Conservation (phyloP, 2,329 filamentous ascomycete species). For the Thielaviopsis ethacetica region DNA sequence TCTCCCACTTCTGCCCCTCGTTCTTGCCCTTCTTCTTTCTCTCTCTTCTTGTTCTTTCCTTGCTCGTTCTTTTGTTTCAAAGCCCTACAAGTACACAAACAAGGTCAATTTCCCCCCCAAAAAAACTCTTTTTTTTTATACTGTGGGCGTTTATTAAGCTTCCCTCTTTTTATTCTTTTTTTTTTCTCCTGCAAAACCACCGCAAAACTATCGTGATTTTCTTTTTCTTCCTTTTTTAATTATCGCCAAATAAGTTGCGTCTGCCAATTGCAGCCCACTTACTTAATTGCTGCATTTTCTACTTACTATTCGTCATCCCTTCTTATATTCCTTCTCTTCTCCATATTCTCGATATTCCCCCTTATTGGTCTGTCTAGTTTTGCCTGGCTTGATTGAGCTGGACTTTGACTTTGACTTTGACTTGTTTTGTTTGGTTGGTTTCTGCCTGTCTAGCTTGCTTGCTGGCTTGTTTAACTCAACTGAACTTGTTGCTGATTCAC, state of each 20-base stretch:
- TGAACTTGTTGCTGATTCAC: background rate
- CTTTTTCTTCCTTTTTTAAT: background rate
- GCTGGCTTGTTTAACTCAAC: background rate
- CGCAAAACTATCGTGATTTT: too few species aligned
- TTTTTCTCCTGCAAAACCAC: too few species aligned
- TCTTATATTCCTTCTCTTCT: background rate
- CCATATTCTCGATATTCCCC: background rate
- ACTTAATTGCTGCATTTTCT: background rate
- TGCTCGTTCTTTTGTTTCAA: background rate
- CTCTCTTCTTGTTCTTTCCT: background rate
- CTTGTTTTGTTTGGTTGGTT: background rate
- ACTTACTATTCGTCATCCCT: background rate
- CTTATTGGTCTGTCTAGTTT: background rate
- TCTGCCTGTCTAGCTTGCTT: background rate
- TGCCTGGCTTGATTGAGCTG: background rate
- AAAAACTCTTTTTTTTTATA: background rate
- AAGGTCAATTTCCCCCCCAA: background rate
- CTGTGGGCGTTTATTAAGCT: too few species aligned
- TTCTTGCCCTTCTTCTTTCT: background rate
- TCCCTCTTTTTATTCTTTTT: background rate
- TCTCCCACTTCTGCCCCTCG: background rate
- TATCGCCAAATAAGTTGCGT: background rate
- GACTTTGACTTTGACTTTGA: background rate
- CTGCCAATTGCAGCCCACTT: background rate
- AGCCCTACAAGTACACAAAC: background rate